phyloP scores from a whole-genome alignment of 768 basidiomycete species.

The Rhizopogon roseolus region DNA sequence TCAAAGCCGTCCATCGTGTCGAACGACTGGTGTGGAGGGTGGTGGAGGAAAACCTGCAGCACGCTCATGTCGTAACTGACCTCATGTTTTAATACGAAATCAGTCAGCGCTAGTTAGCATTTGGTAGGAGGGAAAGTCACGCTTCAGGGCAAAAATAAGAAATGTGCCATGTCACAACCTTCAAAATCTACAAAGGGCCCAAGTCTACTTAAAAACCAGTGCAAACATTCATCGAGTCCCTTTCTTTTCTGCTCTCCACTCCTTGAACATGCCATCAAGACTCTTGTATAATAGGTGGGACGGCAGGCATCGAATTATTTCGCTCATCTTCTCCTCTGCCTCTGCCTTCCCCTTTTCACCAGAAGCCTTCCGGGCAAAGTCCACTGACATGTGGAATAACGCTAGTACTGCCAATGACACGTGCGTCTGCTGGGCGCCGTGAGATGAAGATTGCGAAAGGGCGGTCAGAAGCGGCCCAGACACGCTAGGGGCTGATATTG shows the following conservation, averaged over 20 bases:
- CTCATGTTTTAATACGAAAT: neutral
- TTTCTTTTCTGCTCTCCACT: constrained; percentile 84
- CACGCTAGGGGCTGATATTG: constrained; percentile 57
- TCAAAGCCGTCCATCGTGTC: constrained; percentile 38
- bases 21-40: constrained; percentile 3
- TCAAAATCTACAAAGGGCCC: neutral
- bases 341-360: constrained; percentile 66
- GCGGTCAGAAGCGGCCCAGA: constrained; percentile 71
- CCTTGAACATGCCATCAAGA: constrained; percentile 92
- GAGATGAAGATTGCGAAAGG: constrained; percentile 69
- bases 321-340: constrained; percentile 73
- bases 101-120: too few species aligned
- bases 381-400: constrained; percentile 79
- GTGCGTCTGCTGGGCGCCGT: constrained; percentile 88
- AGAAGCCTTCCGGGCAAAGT: constrained; percentile 70
- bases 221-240: constrained; percentile 38
- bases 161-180: neutral
- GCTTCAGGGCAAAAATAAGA: neutral
- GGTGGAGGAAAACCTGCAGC: neutral
- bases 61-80: neutral
- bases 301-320: constrained; percentile 88
- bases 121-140: neutral
- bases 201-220: neutral
- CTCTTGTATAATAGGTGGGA: constrained; percentile 85
- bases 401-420: constrained; percentile 91